phyloP scores from a whole-genome alignment of 2,329 filamentous ascomycete species.

The Diplocarpon mali region DNA sequence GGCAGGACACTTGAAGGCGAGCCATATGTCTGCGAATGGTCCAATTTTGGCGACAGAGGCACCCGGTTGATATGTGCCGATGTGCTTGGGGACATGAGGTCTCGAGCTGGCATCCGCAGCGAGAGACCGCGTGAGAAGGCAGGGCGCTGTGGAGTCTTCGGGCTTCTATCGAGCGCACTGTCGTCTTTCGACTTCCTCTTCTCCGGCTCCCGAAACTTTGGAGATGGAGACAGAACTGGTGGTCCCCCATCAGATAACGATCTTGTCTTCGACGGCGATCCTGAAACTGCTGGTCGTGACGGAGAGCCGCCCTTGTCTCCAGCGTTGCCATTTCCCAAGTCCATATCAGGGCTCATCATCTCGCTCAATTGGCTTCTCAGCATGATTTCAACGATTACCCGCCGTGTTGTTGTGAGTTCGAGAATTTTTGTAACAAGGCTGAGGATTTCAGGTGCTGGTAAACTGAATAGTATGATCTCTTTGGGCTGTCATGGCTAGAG shows the following conservation, averaged over 20 bases:
- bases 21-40: constrained; percentile 73
- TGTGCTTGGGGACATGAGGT: constrained; percentile 31
- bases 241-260: constrained; percentile 25
- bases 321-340: constrained; percentile 5
- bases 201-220: constrained; percentile 26
- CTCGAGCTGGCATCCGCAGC: constrained; percentile 54
- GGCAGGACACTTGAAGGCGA: constrained; percentile 83
- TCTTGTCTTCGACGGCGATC: constrained; percentile 26
- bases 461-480: neutral
- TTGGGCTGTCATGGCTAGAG: constrained; percentile 1
- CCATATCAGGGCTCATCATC: constrained; percentile 3
- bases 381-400: constrained; percentile 10
- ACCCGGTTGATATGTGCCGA: constrained; percentile 43
- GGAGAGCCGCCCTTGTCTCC: constrained; percentile 4
- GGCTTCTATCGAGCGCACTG: constrained; percentile 30
- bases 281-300: constrained; percentile 10
- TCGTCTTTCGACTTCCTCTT: constrained; percentile 26
- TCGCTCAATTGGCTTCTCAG: constrained; percentile 18
- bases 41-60: constrained; percentile 76
- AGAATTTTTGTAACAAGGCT: constrained; percentile 6
- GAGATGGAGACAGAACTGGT: constrained; percentile 25
- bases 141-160: constrained; percentile 64
- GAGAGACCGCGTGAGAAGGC: constrained; percentile 53
- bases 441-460: constrained; percentile 1
- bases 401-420: neutral